Evolutionary conservation across 2,329 filamentous ascomycete genomes (phyloP), one percentile per base, ranked within the genome.

Genomic region (Paecilomyces formosus): DNA sequence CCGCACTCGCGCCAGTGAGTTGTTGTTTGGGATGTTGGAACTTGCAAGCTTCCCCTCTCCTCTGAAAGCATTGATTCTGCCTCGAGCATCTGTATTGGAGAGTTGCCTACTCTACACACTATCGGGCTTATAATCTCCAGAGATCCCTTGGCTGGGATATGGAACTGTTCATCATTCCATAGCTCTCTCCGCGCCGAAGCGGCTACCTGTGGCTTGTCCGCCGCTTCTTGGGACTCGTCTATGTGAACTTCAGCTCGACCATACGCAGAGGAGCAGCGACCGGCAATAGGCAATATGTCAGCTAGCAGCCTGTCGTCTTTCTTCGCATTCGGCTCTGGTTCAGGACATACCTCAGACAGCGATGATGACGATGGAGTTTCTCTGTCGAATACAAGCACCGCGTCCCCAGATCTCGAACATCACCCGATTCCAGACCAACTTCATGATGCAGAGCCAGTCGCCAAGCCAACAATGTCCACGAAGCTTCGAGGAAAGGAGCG

Each of bases 41-140:
- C n/a, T 18, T 52, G 50, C 5, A 52, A 6, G 50, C 50, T n/a
- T 28, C 59, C 59, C 39, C n/a, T 18, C 39, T 18, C 39, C n/a
- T 39, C 35, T 39, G 8, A 18, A 18, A 45, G 15, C 60, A 63
- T 58, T 60, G 51, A 59, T 58, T 58, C 24, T 31, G 18, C n/a
- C 53, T 50, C 13, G n/a, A 52, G 21, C 9, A 3, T 52, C 15
- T 22, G 24, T 8, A 39, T 33, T 13, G 24, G 49, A 55, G 45
- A 28, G 6, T 45, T 45, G 39, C 39, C 39, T 45, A 18, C 9
- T n/a, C 39, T n/a, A 45, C 4, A 6, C 39, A 45, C 8, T 6
- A 45, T 18, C 39, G 8, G 9, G 15, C 8, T 45, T 45, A 9
- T 6, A 15, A 7, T n/a, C n/a, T 11, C n/a, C 5, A 18, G 39